A percentile compares a stretch with the other conserved stretches of the same genome.
Evolutionary conservation across 2,329 filamentous ascomycete genomes (phyloP).

Genomic region (Fusarium aywerte): DNA sequence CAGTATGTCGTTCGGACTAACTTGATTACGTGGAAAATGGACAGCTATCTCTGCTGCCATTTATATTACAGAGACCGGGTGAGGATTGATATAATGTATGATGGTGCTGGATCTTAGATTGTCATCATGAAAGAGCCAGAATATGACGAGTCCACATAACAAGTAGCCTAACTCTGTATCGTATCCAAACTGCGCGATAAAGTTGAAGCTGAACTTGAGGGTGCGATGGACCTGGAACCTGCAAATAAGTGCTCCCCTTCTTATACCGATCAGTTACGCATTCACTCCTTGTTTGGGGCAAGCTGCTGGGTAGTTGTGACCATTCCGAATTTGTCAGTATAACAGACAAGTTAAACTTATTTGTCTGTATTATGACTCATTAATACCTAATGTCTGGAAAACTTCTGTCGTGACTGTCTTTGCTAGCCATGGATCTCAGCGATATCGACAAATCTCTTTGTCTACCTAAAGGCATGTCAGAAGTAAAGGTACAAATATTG

Average conservation of each 20-base stretch:
- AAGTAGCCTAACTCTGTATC: background rate
- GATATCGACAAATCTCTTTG: background rate
- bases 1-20: too few species aligned
- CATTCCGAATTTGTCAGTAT: background rate
- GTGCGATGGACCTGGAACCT: background rate
- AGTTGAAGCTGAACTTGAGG: background rate
- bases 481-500: background rate
- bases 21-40: too few species aligned
- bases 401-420: background rate
- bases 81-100: too few species aligned
- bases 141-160: too few species aligned
- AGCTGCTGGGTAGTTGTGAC: background rate
- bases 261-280: background rate
- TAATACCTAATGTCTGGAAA: background rate
- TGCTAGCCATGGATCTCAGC: background rate
- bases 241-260: background rate
- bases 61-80: too few species aligned
- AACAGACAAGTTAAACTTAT: background rate
- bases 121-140: too few species aligned
- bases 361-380: background rate
- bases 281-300: background rate
- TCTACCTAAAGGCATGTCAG: background rate
- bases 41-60: too few species aligned
- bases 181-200: background rate
- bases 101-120: too few species aligned